A percentile compares a stretch with the other conserved stretches of the same genome.
These are phyloP conservation scores for Synchytrium microbalum DNA, from an alignment of 371 early-diverging fungal species.

Conservation along the genomic window DNA sequence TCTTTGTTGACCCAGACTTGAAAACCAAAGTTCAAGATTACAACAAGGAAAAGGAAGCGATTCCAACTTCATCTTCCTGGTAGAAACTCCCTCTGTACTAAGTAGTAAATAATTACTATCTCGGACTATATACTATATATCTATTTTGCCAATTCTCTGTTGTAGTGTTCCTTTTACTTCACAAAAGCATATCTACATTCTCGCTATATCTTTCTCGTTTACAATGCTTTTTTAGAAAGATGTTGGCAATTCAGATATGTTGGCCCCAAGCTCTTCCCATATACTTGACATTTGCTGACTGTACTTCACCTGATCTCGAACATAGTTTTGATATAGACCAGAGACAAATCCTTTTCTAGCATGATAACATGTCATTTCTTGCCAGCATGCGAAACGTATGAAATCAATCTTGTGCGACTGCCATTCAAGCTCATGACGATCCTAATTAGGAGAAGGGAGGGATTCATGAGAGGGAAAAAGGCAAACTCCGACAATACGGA, in stretches of 20 bases:
- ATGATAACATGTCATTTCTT: slow-evolving; percentile 35
- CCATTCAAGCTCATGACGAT: slow-evolving; percentile 22
- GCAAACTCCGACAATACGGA: neutral
- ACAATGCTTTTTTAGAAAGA: too few relatives aligned
- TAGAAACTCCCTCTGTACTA: too few relatives aligned
- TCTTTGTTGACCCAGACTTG: slow-evolving; percentile 7
- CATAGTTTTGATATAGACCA: slow-evolving; percentile 52
- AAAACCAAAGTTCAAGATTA: slow-evolving; percentile 1
- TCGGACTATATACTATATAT: too few relatives aligned
- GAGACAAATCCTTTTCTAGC: slow-evolving; percentile 45
- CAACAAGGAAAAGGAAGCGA: too few relatives aligned
- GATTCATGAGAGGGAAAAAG: neutral
- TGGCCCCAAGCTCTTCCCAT: slow-evolving; percentile 42
- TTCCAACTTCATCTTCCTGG: too few relatives aligned
- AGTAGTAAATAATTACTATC: too few relatives aligned
- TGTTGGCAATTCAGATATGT: slow-evolving; percentile 19
- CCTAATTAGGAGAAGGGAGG: slow-evolving; percentile 16
- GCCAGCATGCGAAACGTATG: slow-evolving; percentile 26
- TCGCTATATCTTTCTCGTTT: too few relatives aligned
- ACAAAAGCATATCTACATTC: too few relatives aligned
- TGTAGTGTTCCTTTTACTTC: too few relatives aligned
- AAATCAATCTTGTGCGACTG: slow-evolving; percentile 25
- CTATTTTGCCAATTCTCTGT: too few relatives aligned
- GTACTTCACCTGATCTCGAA: slow-evolving; percentile 47
- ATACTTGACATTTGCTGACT: slow-evolving; percentile 44